Percentiles rank a stretch among this genome's conserved stretches.
These are phyloP conservation scores for Lepidium africanum DNA, from an alignment of 345 rosid genomes.

Conservation along the genomic window DNA sequence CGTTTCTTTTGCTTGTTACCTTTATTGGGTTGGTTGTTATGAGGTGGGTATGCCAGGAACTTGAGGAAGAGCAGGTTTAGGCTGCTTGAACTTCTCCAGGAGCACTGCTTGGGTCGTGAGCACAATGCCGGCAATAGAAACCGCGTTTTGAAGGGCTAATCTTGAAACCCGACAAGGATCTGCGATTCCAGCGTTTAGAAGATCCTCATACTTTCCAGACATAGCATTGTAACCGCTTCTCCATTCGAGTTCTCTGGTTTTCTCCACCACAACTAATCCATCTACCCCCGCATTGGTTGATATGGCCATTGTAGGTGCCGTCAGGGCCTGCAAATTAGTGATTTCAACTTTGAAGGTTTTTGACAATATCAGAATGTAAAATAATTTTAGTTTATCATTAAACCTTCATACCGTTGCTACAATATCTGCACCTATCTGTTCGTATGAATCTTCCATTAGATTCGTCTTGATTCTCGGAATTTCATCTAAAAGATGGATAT, in stretches of 20 bases:
- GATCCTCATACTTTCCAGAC: conserved; percentile 69
- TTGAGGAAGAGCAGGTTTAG: conserved; percentile 50
- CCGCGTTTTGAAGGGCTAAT: conserved; percentile 77
- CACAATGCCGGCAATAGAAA: conserved; percentile 67
- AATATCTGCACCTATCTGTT: conserved; percentile 72
- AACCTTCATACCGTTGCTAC: conserved; percentile 44
- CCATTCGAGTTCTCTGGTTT: conserved; percentile 51
- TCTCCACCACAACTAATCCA: conserved; percentile 68
- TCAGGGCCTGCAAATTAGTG: conserved; percentile 48
- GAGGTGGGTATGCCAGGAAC: conserved; percentile 70
- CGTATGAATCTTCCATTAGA: conserved; percentile 52
- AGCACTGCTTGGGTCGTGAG: conserved; percentile 82
- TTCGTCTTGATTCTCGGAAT: conserved; percentile 40
- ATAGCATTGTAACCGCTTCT: conserved; percentile 73
- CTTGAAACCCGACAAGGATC: conserved; percentile 79
- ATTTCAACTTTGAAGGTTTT: not conserved
- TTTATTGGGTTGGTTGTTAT: conserved; percentile 4
- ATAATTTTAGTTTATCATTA: not conserved
- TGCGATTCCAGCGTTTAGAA: conserved; percentile 51
- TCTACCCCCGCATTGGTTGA: conserved; percentile 78
- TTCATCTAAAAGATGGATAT: conserved; percentile 61
- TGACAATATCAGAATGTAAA: not conserved
- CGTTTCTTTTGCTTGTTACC: not conserved
- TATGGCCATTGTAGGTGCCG: conserved; percentile 69
- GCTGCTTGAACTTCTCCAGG: conserved; percentile 57